Base-by-base conservation (phyloP, 2,329 filamentous ascomycete genomes). In the Fusarium pseudograminearum region DNA sequence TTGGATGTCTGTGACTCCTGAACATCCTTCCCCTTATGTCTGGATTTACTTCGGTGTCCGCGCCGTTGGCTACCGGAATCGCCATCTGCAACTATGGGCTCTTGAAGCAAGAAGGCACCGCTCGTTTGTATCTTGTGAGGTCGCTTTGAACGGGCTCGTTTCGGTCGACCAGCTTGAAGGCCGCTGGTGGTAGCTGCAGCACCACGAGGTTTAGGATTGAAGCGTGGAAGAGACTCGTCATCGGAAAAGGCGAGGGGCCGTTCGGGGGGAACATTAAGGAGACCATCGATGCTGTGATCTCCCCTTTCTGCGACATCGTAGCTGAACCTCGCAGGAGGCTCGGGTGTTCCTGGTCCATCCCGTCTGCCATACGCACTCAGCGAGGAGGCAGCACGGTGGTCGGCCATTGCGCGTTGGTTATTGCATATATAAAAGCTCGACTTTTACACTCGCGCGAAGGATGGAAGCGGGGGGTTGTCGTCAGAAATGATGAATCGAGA, bases 61-160 rank as follows among this genome's bases (percentile, higher is more conserved):
- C 72, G 72, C 42, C 75, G 73, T 38, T 76, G 81, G 38, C 62
- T 75, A 44, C 76, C 76, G 18, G 72, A 64, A 42, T 79, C 79
- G 26, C 75, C 77, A 22, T 76, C 74, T 28, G 74, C 74, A n/a
- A 69, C 72, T 22, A 84, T 73, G 4, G 80, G 74, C 67, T 85
- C 84, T 31, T 82, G 78, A 16, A 88, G 79, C 53, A 88, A 79
- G 70, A 88, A 88, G 10, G 82, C 83, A 47, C 85, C 83, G 66
- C 79, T 82, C 8, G 84, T 79, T 18, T 84, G 81, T 31, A 80
- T 78, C 72, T 82, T 86, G 55, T 83, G 78, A 42, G 72, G 77
- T 61, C 77, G 73, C 45, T 76, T 73, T 22, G 71, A 58, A 47
- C 61, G 68, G 24, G 65, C 50, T 61, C 78, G 75, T 36, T 74